Conservation (phyloP, 148 eudicot genomes). For the Nepenthes mirabilis region DNA sequence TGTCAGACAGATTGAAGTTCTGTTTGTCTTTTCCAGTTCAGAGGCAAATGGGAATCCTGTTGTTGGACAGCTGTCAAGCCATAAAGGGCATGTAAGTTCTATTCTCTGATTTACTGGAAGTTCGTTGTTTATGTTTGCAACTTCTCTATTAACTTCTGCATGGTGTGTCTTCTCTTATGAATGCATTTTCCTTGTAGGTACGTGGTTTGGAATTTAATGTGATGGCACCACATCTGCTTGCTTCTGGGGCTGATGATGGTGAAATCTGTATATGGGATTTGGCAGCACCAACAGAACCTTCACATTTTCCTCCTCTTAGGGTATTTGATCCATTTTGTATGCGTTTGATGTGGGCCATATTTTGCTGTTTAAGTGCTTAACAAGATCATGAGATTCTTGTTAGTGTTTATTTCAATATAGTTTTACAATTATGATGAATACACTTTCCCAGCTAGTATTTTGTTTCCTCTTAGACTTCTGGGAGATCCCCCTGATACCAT, state of each 20-base stretch:
- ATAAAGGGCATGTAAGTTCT: constrained; percentile 72
- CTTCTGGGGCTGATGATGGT: constrained; percentile 99
- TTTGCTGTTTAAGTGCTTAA: too few relatives aligned
- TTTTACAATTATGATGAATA: too few relatives aligned
- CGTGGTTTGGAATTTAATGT: constrained; percentile 87
- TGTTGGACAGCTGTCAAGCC: constrained; percentile 51
- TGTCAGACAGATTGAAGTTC: not conserved
- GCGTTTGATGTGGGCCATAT: too few relatives aligned
- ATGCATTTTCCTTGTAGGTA: constrained; percentile 31
- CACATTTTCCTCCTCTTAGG: constrained; percentile 68
- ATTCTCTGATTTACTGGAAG: not conserved
- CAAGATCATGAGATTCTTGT: too few relatives aligned
- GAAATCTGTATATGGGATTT: constrained; percentile 96
- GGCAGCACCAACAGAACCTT: constrained; percentile 52
- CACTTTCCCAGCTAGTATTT: too few relatives aligned
- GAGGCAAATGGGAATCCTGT: constrained; percentile 39
- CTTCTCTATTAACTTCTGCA: not conserved
- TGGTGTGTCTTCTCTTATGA: constrained; percentile 4
- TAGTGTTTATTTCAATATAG: too few relatives aligned
- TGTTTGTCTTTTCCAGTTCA: constrained; percentile 20
- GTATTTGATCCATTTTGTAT: constrained; percentile 18
- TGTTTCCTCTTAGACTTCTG: too few relatives aligned
- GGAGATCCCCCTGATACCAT: too few relatives aligned
- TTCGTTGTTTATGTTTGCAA: not conserved
- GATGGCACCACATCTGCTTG: constrained; percentile 55